These are phyloP conservation scores for Gloeostereum incarnatum DNA, from an alignment of 768 basidiomycete genomes.

Conservation along the genomic window DNA sequence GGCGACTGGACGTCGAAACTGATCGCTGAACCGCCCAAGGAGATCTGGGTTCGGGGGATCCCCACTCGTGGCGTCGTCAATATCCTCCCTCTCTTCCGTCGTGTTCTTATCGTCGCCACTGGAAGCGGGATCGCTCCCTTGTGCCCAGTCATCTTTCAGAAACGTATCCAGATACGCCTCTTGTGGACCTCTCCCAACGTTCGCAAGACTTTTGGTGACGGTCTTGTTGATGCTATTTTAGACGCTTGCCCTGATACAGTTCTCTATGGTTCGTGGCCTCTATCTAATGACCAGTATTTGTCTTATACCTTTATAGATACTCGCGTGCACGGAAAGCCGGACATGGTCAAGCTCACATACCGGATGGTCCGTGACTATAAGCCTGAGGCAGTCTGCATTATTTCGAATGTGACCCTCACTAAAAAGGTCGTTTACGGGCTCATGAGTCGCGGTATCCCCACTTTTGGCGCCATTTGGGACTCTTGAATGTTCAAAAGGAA, in stretches of 20 bases:
- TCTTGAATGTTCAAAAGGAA: conserved; percentile 16
- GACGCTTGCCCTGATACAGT: conserved; percentile 23
- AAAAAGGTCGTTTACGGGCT: conserved; percentile 28
- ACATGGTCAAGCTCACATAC: conserved; percentile 24
- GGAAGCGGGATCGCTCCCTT: conserved; percentile 48
- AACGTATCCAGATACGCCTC: conserved; percentile 21
- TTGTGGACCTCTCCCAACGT: conserved; percentile 32
- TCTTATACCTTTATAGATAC: conserved; percentile 18
- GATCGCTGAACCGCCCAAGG: conserved; percentile 24
- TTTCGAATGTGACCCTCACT: conserved; percentile 31
- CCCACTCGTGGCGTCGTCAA: conserved; percentile 37
- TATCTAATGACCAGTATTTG: not conserved
- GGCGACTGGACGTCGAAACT: conserved; percentile 30
- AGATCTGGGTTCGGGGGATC: conserved; percentile 30
- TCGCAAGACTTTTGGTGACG: conserved; percentile 32
- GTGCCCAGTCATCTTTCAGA: conserved; percentile 25
- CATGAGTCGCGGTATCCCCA: conserved; percentile 28
- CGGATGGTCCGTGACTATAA: conserved; percentile 25
- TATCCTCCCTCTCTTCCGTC: conserved; percentile 39
- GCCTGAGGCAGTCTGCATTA: conserved; percentile 31
- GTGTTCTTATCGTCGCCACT: conserved; percentile 44
- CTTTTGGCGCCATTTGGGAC: conserved; percentile 32
- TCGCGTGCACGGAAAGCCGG: conserved; percentile 23
- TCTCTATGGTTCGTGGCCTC: conserved; percentile 21
- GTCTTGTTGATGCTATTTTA: conserved; percentile 27